Evolutionary conservation across 345 rosid genomes (phyloP), one percentile per base, ranked within the genome.

Genomic region (Salix caprea): DNA sequence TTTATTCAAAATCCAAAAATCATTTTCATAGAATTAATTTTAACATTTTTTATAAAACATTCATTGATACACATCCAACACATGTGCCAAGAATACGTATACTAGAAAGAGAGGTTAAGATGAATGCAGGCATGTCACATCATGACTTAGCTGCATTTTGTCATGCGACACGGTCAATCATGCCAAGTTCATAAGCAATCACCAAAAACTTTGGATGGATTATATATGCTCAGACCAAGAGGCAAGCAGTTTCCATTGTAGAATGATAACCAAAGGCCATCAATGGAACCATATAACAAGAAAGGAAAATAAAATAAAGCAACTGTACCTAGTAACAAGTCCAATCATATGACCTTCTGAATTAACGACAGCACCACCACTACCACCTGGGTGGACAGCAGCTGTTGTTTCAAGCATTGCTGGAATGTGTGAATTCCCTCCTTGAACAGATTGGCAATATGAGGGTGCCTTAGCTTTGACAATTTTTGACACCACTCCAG

Each of bases 331-430:
- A 66, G 98, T 93, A 75, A 93, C 90, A 78, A 95, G 97, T 79
- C 97, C 99, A 74, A 95, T 87, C 97, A 95, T 90, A 74, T 80
- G 83, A 74, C 97, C 97, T 67, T 82, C 84, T 36, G 86, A 87
- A 84, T 92, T 91, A 84, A 92, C 82, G 74, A 93, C 92, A 76
- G 97, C 95, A 76, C 97, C 97, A 37, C 99, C 98, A 83, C 98
- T 96, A 30, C 96, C 92, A 82, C 98, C 98, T 11, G 97, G 95
- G 81, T 96, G 94, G 76, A 96, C 94, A 73, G 98, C 88, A 84
- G 99, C 97, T 3, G 98, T 96, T 65, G 97, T 96, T 83, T 96
- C 99, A 2, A 96, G 91, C 99, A 93, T 96, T 37, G 87, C 95
- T 4, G 98, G 95, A 77, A 85, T 72, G n/a, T 72, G 75, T 67